These are phyloP conservation scores for Fusarium temperatum DNA, from an alignment of 2,329 filamentous ascomycete species.

Conservation along the genomic window DNA sequence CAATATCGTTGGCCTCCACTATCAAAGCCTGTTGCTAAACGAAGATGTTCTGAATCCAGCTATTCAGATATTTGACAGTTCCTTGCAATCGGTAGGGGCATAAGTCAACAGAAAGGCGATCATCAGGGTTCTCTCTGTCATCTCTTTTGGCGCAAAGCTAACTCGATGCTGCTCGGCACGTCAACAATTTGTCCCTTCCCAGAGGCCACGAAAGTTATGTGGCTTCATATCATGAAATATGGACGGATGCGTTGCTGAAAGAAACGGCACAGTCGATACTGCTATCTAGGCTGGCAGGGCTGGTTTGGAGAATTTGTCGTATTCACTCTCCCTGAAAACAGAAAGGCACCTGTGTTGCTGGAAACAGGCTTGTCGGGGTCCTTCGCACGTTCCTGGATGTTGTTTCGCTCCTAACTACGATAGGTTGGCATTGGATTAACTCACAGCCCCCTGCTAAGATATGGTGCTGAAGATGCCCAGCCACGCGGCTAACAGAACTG, in stretches of 20 bases:
- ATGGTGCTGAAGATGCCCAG: conserved; percentile 10
- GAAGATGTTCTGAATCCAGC: conserved; percentile 6
- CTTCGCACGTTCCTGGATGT: conserved; percentile 19
- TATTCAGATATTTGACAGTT: conserved; percentile 9
- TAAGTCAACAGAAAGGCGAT: conserved; percentile 14
- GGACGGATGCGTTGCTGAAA: conserved; percentile 7
- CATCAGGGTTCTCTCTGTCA: not conserved
- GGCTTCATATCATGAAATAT: conserved; percentile 26
- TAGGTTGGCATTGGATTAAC: conserved; percentile 2
- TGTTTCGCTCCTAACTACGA: conserved; percentile 12
- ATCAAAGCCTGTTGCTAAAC: conserved; percentile 13
- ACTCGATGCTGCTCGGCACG: not conserved
- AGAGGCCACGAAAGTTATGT: not conserved
- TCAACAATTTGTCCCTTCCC: not conserved
- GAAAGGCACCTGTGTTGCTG: conserved; percentile 20
- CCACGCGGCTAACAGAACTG: conserved; percentile 24
- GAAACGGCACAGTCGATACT: conserved; percentile 1
- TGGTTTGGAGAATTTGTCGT: conserved; percentile 7
- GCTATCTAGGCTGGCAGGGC: not conserved
- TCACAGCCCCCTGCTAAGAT: not conserved
- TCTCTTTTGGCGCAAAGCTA: conserved; percentile 16
- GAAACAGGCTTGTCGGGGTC: conserved; percentile 20
- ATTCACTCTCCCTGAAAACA: conserved; percentile 19
- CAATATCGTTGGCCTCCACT: conserved; percentile 20
- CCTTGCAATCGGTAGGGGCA: conserved; percentile 21